Evolutionary conservation across 2,329 filamentous ascomycete genomes (phyloP), one percentile per base, ranked within the genome.

Genomic region (Lecanicillium sp.): DNA sequence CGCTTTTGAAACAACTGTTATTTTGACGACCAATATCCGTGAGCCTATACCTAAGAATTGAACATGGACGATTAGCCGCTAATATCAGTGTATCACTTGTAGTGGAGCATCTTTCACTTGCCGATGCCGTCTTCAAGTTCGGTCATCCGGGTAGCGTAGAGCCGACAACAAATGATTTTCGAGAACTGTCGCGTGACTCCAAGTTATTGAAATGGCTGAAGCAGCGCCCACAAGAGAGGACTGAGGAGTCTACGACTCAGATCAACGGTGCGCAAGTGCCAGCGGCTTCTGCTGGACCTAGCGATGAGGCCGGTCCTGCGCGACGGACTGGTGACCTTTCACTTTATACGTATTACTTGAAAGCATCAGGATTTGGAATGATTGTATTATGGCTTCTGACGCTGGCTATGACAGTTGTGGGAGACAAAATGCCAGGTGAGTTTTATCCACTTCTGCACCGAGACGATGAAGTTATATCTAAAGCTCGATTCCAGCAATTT

Each of bases 1-100:
- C 19, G 46, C 44, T n/a, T 35, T 33, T 2, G 37, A 38, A 2
- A 33, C 44, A n/a, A 51, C 50, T 29, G 18, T 35, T 17, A 32
- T 41, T 1, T 31, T 49, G 37, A 39, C 19, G 3, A 39, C 37
- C 1, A 33, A 31, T 25, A 29, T 34, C 13, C 16, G 18, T 22
- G 20, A 27, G 20, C 14, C 14, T 6, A n/a, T 7, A 6, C 29
- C 13, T 13, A 13, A 8, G 25, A 8, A 28, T 28, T 8, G 13
- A 8, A 28, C 13, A 13, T 8, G 25, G 13, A 8, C 8, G 13
- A 28, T 8, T 28, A 30, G 29, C 16, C n/a, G 8, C 29, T 30
- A 14, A 30, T 14, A n/a, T 11, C 11, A 25, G 11, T 11, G 22
- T 6, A 11, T 33, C 15, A 11, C 22, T 4, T 29, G 35, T 11